Base-by-base conservation (phyloP, 169 alveolate genomes). In the Fabrea salina region DNA sequence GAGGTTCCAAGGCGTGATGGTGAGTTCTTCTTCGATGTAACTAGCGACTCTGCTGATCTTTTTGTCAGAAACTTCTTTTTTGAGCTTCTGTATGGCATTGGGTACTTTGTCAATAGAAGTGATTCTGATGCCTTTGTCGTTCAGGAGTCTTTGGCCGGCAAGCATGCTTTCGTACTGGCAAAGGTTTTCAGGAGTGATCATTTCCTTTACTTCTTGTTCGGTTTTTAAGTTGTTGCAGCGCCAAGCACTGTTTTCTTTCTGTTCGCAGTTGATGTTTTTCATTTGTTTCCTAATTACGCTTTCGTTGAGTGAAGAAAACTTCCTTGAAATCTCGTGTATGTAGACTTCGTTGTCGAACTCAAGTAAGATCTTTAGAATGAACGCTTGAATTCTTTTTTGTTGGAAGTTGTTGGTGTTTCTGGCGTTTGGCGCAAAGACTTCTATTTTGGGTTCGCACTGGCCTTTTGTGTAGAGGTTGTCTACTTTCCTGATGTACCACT, bases 1-100 rank as follows among this genome's bases (percentile, higher is more conserved):
- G 43, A 90, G 78, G 75, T 87, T 90, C 92, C 95, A 90, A 22
- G 93, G 93, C 35, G 93, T 86, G 1, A 87, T 71, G 32, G 86
- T 80, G 56, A 90, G 86, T 57, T 87, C 86, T 58, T 90, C 92
- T 80, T 87, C 95, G 50, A 87, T 87, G 25, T 85, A 75, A 54
- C 77, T 79, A 1, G 93, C 90, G 4, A 79, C 54, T 50, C 61
- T 61, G 74, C 86, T 59, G 25, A 79, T 76, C 68, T 71, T 77
- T 43, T 66, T 76, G 66, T 77, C 71, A 13, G 75, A 56, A 1
- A 84, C 79, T 72, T 90, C 92, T 41, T 83, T 79, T 32, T 83
- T 77, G 79, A 77, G 86, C 71, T 82, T 85, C 70, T 87, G 85
- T 2, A 89, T 80, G n/a, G 93, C 92, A 79, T 80, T 86, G 4